Conservation (phyloP, 2,329 filamentous ascomycete genomes). For the Biscogniauxia marginata region DNA sequence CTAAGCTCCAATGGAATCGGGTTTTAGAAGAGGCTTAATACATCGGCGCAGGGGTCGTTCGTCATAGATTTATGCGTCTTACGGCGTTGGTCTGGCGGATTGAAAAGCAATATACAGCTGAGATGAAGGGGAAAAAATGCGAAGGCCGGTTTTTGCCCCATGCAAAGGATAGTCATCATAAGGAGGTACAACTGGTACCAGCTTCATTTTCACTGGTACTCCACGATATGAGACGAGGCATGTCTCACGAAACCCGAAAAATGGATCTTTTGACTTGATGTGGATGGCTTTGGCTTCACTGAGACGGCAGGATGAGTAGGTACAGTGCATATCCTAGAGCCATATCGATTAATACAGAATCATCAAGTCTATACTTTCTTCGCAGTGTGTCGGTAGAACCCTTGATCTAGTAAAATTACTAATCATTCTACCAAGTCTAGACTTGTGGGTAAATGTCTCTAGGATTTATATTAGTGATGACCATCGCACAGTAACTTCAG, state of each 20-base stretch:
- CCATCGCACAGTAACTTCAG: not conserved
- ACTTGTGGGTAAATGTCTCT: conserved; percentile 30
- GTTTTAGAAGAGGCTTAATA: conserved; percentile 23
- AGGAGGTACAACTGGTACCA: conserved; percentile 1
- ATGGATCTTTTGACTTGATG: conserved; percentile 4
- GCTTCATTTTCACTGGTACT: conserved; percentile 1
- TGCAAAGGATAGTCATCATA: conserved; percentile 6
- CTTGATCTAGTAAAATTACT: not conserved
- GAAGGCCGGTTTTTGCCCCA: conserved; percentile 9
- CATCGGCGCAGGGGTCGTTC: conserved; percentile 28
- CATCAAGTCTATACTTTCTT: conserved; percentile 16
- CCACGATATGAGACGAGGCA: conserved; percentile 4
- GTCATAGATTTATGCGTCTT: conserved; percentile 25
- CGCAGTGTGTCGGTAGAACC: conserved; percentile 1
- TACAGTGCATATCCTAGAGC: conserved; percentile 9
- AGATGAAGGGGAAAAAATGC: conserved; percentile 9
- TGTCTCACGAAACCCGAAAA: not conserved
- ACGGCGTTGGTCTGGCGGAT: conserved; percentile 25
- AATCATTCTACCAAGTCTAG: not conserved
- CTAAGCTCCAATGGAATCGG: conserved; percentile 15
- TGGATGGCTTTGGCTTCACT: conserved; percentile 6
- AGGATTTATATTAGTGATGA: conserved; percentile 9
- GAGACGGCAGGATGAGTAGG: not conserved
- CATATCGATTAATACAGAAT: conserved; percentile 12
- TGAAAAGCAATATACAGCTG: conserved; percentile 14